These are phyloP conservation scores for Clitoria ternatea DNA, from an alignment of 306 rosid species.

Conservation along the genomic window DNA sequence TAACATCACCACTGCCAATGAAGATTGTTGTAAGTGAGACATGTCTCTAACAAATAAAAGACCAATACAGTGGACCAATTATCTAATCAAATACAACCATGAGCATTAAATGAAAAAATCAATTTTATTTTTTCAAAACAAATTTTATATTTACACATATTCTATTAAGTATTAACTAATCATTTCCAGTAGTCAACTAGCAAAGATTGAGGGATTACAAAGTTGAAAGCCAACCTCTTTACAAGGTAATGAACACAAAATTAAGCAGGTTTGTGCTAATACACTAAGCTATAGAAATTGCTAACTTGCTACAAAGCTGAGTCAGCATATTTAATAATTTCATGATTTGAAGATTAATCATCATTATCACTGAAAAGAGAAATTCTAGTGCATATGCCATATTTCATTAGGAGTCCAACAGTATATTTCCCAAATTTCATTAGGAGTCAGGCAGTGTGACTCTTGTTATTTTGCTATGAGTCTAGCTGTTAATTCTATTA, in stretches of 20 bases:
- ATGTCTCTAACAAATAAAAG: background rate
- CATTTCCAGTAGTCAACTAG: background rate
- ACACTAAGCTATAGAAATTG: constrained; percentile 3
- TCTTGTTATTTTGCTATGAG: background rate
- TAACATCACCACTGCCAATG: constrained; percentile 49
- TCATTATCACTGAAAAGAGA: background rate
- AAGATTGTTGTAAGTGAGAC: constrained; percentile 1
- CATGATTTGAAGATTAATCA: constrained; percentile 11
- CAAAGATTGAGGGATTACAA: background rate
- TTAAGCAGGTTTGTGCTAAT: background rate
- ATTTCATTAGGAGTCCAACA: background rate
- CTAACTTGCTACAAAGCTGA: constrained; percentile 5
- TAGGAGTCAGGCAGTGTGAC: background rate
- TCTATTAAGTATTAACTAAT: background rate
- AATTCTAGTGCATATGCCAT: background rate
- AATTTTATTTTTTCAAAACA: too few relatives aligned
- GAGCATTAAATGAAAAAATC: constrained; percentile 7
- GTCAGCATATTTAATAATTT: constrained; percentile 2
- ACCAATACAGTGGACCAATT: background rate
- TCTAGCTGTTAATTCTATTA: background rate
- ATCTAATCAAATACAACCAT: background rate
- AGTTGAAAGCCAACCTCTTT: background rate
- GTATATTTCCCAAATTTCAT: background rate
- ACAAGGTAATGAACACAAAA: background rate
- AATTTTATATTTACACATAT: background rate